Evolutionary conservation across 2,329 filamentous ascomycete species (phyloP).

Genomic region (Sporothrix pseudoabietina): DNA sequence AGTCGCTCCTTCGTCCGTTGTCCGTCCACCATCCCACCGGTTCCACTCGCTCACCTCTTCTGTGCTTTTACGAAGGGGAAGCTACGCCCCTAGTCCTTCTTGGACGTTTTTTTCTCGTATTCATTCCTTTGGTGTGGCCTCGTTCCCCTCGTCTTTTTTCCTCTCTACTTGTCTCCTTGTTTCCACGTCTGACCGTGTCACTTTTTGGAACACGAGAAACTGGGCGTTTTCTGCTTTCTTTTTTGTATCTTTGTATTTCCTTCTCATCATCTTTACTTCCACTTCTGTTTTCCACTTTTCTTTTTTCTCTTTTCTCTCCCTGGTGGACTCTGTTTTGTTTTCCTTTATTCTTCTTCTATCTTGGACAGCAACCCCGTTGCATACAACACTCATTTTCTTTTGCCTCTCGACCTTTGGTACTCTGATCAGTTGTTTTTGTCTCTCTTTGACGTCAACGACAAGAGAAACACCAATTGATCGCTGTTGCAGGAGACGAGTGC

Average conservation of each 20-base stretch:
- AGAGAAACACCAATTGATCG: background rate
- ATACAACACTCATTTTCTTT: background rate
- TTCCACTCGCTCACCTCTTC: slow-evolving; percentile 13
- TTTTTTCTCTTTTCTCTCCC: background rate
- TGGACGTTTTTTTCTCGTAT: slow-evolving; percentile 22
- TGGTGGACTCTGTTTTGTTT: background rate
- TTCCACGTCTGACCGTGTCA: slow-evolving; percentile 10
- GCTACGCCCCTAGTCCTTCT: slow-evolving; percentile 10
- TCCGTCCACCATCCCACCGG: background rate
- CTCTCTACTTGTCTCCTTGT: background rate
- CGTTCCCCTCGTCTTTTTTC: background rate
- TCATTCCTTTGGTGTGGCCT: slow-evolving; percentile 14
- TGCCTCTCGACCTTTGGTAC: background rate
- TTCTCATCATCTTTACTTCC: background rate
- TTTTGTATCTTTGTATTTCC: slow-evolving; percentile 8
- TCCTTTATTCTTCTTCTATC: background rate
- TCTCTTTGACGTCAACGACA: slow-evolving; percentile 12
- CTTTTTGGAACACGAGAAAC: background rate
- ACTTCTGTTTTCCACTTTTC: no score
- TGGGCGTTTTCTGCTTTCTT: slow-evolving; percentile 8
- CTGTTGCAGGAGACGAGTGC: background rate
- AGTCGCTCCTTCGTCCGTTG: slow-evolving; percentile 3
- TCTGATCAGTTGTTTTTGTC: background rate
- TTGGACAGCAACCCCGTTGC: slow-evolving; percentile 10
- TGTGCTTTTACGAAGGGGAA: slow-evolving; percentile 13